Conservation (phyloP, 192 early-diverging fungal species). For the Diversispora epigaea region DNA sequence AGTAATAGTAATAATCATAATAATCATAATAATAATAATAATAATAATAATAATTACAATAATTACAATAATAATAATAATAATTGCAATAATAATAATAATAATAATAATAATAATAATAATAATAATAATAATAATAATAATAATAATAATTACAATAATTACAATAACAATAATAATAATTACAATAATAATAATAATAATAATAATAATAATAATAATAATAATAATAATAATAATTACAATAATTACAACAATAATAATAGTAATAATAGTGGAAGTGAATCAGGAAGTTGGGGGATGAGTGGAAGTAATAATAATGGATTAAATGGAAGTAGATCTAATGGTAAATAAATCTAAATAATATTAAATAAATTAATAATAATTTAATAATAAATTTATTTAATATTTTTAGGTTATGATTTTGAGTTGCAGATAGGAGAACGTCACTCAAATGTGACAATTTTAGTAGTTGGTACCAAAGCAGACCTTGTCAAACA, state of each 20-base stretch:
- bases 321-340: neutral
- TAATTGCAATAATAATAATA: too few relatives aligned
- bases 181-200: too few relatives aligned
- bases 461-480: constrained; percentile 29
- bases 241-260: neutral
- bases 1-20: too few relatives aligned
- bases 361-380: neutral
- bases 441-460: constrained; percentile 1
- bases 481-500: constrained; percentile 31
- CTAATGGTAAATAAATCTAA: neutral
- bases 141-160: too few relatives aligned
- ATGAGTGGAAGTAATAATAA: neutral
- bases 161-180: too few relatives aligned
- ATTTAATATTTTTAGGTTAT: neutral
- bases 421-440: constrained; percentile 27
- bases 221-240: too few relatives aligned
- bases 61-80: too few relatives aligned
- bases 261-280: neutral
- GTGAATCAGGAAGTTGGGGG: neutral
- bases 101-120: too few relatives aligned
- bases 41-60: too few relatives aligned
- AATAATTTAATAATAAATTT: neutral
- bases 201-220: too few relatives aligned
- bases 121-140: too few relatives aligned
- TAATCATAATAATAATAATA: too few relatives aligned